phyloP scores from a whole-genome alignment of 2,329 filamentous ascomycete genomes.

The Lizonia empirigonia region DNA sequence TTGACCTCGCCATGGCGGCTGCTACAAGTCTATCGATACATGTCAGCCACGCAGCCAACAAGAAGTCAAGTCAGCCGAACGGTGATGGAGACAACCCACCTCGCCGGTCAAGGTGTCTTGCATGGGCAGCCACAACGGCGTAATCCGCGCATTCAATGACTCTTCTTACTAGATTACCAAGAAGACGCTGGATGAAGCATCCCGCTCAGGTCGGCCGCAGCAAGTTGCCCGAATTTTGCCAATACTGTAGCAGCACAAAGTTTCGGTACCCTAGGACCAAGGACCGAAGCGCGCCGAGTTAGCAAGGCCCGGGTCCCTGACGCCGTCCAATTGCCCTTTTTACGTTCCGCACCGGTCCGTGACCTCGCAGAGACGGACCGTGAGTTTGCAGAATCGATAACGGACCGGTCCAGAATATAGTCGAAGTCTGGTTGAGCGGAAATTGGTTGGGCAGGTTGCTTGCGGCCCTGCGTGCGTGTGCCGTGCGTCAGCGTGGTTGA shows the following conservation, averaged over 20 bases:
- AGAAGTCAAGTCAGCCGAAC: constrained; percentile 3
- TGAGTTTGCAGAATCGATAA: constrained; percentile 14
- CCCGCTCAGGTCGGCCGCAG: constrained; percentile 1
- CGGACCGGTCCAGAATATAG: constrained; percentile 16
- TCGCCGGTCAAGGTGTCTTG: background rate
- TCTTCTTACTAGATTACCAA: background rate
- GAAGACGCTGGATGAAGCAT: background rate
- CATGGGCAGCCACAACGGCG: background rate
- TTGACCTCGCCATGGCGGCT: background rate
- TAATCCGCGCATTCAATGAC: background rate
- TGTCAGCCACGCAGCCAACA: constrained; percentile 1
- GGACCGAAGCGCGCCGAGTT: constrained; percentile 14
- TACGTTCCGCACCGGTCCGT: constrained; percentile 12
- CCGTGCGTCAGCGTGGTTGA: constrained; percentile 2
- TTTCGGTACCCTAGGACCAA: constrained; percentile 14
- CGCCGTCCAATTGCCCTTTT: constrained; percentile 7
- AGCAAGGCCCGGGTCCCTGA: constrained; percentile 9
- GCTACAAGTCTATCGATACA: background rate
- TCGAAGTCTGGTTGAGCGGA: constrained; percentile 9
- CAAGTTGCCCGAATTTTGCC: constrained; percentile 5
- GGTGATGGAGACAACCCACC: background rate
- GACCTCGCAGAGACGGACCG: constrained; percentile 10
- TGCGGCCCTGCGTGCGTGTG: constrained; percentile 1
- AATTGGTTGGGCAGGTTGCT: constrained; percentile 12
- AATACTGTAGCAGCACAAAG: background rate